Evolutionary conservation across 495 filamentous ascomycete species (phyloP).

Genomic region (Parathielavia appendiculata): DNA sequence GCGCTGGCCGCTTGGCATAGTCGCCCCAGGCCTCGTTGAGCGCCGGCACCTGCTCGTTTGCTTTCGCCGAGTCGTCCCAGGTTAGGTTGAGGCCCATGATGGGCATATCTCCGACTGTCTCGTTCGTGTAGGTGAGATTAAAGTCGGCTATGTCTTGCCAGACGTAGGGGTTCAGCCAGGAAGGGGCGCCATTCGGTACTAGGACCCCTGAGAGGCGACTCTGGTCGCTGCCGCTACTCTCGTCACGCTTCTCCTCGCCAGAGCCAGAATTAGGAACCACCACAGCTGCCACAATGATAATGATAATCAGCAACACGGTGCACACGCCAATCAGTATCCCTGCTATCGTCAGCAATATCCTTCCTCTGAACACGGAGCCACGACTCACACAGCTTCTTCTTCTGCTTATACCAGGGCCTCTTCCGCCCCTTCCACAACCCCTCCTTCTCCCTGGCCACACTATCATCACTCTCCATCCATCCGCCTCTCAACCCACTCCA

Average conservation of each 20-base stretch:
- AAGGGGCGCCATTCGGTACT: slow-evolving; percentile 67
- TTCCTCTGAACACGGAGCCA: neutral
- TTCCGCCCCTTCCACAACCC: slow-evolving; percentile 19
- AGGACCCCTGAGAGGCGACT: slow-evolving; percentile 57
- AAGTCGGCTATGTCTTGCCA: slow-evolving; percentile 92
- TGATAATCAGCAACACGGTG: slow-evolving; percentile 57
- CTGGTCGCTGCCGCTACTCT: slow-evolving; percentile 24
- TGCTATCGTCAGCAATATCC: slow-evolving; percentile 28
- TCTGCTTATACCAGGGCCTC: slow-evolving; percentile 30
- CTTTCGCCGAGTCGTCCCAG: slow-evolving; percentile 76
- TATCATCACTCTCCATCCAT: slow-evolving; percentile 32
- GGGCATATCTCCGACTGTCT: slow-evolving; percentile 75
- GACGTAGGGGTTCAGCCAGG: slow-evolving; percentile 80
- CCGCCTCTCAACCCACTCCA: slow-evolving; percentile 31
- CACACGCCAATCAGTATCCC: slow-evolving; percentile 50
- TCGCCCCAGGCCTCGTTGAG: slow-evolving; percentile 65
- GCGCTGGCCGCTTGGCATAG: slow-evolving; percentile 75
- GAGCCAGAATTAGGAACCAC: slow-evolving; percentile 55
- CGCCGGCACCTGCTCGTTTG: slow-evolving; percentile 75
- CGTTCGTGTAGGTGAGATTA: slow-evolving; percentile 88
- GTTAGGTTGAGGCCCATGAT: slow-evolving; percentile 83
- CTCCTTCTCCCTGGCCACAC: slow-evolving; percentile 32
- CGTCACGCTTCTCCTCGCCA: slow-evolving; percentile 14
- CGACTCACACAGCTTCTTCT: slow-evolving; percentile 48
- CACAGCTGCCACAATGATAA: slow-evolving; percentile 70